Percentiles rank a stretch among this genome's conserved stretches.
Evolutionary conservation across 768 basidiomycete species (phyloP).

Genomic region (Filobasidium wieringae): DNA sequence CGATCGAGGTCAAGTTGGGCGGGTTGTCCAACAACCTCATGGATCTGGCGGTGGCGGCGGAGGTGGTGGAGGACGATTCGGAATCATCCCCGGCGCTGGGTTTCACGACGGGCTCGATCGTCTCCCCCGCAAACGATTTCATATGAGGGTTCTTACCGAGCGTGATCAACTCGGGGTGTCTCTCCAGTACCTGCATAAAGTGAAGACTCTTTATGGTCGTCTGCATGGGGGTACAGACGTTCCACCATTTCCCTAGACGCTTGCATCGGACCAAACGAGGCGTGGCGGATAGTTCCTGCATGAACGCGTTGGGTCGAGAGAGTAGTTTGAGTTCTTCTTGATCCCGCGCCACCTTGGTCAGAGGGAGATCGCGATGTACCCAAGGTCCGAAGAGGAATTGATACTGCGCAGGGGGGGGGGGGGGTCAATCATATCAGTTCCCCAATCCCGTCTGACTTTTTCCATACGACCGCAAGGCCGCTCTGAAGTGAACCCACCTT

Average conservation of each 20-base stretch:
- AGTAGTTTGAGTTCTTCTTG: slow-evolving; percentile 18
- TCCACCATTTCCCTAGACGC: slow-evolving; percentile 33
- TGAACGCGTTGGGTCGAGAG: slow-evolving; percentile 21
- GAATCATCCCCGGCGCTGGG: not conserved
- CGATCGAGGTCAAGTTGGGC: slow-evolving; percentile 17
- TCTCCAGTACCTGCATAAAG: slow-evolving; percentile 29
- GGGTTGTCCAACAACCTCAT: too few species aligned
- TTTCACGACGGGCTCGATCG: slow-evolving; percentile 9
- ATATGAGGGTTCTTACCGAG: slow-evolving; percentile 14
- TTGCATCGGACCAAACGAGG: slow-evolving; percentile 17
- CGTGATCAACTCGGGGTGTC: slow-evolving; percentile 24
- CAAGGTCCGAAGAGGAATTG: slow-evolving; percentile 31
- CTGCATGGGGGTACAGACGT: slow-evolving; percentile 5
- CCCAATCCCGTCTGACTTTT: too few species aligned
- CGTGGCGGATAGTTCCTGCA: slow-evolving; percentile 10
- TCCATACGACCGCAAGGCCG: too few species aligned
- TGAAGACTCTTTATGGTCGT: slow-evolving; percentile 9
- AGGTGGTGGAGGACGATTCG: slow-evolving; percentile 1
- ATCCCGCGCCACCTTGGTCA: slow-evolving; percentile 16
- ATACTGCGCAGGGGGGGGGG: slow-evolving; percentile 18
- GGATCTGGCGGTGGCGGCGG: slow-evolving; percentile 4
- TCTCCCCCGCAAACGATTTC: not conserved
- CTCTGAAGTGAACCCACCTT: slow-evolving; percentile 29
- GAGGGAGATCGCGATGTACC: slow-evolving; percentile 28
- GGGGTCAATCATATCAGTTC: not conserved